Evolutionary conservation across 176 grass and related monocot species (phyloP), one percentile per base, ranked within the genome.

Genomic region (Bromus sterilis): DNA sequence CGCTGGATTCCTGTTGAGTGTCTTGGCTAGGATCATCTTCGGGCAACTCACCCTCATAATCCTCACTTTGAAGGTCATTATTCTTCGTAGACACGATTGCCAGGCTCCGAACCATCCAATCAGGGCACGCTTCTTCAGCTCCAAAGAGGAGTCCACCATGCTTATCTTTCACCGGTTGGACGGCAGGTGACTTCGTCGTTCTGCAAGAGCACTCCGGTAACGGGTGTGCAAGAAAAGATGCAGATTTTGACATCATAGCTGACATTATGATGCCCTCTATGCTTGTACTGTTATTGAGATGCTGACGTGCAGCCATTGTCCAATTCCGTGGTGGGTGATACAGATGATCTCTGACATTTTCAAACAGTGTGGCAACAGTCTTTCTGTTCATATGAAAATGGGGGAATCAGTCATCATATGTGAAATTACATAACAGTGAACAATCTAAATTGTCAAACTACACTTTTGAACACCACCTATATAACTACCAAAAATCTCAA

Each of bases 311-410:
- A 71, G 86, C 79, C 28, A 84, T 56, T 44, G 93, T 95, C 97
- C 93, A 99, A 79, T 99, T 99, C 74, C 85, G 91, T 24, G 85
- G 89, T 43, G 93, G 89, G 65, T 99, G 93, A 79, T 96, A 96
- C 79, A 84, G 68, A 79, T 92, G 77, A 74, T 99, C 93, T 1
- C 64, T 91, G 40, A 90, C 64, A 31, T 87, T 85, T 79, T 80
- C 89, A 66, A 99, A 92, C 66, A 95, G 82, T 9, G 65, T 78
- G 36, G 83, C 89, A 81, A 99, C 37, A 76, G 66, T 85, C 80
- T 92, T 95, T 80, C 97, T 99, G 97, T 77, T 85, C 61, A 86
- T 74, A 80, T 71, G 42, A 86, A 71, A 72, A 48, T 48, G 11
- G 37, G 1, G 18, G 30, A 55, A 65, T 34, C n/a, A 7, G 28